phyloP scores from a whole-genome alignment of 2,329 filamentous ascomycete species.

The Byssothecium circinans region DNA sequence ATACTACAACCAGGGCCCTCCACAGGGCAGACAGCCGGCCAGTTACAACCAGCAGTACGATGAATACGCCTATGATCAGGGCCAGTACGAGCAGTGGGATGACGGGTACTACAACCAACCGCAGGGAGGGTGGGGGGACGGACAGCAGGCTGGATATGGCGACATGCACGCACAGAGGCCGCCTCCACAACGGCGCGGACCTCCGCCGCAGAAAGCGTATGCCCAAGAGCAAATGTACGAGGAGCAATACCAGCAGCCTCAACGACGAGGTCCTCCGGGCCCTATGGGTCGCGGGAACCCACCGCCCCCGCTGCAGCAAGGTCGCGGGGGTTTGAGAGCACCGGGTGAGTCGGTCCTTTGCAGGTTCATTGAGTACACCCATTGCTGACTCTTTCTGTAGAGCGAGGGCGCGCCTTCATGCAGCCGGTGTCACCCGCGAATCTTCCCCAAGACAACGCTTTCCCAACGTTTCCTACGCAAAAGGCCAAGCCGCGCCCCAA shows the following conservation, averaged over 20 bases:
- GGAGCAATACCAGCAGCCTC: conserved; percentile 28
- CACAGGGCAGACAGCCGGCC: conserved; percentile 28
- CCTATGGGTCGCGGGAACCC: conserved; percentile 27
- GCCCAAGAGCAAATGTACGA: conserved; percentile 31
- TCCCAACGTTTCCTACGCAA: conserved; percentile 49
- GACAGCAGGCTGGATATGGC: conserved; percentile 26
- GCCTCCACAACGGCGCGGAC: conserved; percentile 12
- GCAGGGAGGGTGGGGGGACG: conserved; percentile 29
- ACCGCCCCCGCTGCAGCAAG: conserved; percentile 24
- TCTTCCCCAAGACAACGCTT: conserved; percentile 50
- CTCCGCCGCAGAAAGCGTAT: conserved; percentile 26
- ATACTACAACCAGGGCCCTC: conserved; percentile 34
- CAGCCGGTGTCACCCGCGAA: conserved; percentile 30
- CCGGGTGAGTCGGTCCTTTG: conserved; percentile 26
- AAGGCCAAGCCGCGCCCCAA: conserved; percentile 30
- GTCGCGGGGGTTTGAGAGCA: conserved; percentile 27
- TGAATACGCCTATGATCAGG: conserved; percentile 39
- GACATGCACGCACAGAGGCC: conserved; percentile 23
- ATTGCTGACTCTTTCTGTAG: conserved; percentile 18
- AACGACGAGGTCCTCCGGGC: conserved; percentile 30
- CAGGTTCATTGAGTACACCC: neutral
- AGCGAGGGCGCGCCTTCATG: conserved; percentile 33
- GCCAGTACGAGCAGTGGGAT: conserved; percentile 38
- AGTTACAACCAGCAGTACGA: conserved; percentile 36
- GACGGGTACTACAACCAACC: conserved; percentile 39